These are phyloP conservation scores for Metschnikowia picachoensis DNA, from an alignment of 805 yeast species.

Conservation along the genomic window DNA sequence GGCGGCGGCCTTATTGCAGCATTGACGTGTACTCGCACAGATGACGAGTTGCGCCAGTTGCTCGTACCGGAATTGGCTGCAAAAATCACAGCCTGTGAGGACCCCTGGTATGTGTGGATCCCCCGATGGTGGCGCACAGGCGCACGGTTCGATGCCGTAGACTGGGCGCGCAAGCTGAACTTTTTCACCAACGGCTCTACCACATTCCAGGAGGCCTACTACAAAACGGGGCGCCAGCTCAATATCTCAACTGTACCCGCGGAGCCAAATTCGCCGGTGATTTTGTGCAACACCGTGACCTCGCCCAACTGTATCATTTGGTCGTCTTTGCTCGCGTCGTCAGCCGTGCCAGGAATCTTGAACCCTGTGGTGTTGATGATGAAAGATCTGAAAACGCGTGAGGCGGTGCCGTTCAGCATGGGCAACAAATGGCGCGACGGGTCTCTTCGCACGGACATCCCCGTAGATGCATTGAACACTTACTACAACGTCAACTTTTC, in stretches of 20 bases:
- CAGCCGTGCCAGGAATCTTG: constrained; percentile 80
- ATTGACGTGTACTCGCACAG: constrained; percentile 62
- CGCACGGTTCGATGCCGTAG: constrained; percentile 70
- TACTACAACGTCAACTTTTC: constrained; percentile 74
- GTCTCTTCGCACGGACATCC: constrained; percentile 72
- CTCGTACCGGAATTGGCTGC: constrained; percentile 59
- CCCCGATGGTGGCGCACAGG: constrained; percentile 71
- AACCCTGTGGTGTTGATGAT: constrained; percentile 79
- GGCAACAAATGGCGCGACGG: constrained; percentile 82
- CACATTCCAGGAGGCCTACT: constrained; percentile 67
- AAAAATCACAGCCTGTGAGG: constrained; percentile 67
- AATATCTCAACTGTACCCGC: constrained; percentile 79
- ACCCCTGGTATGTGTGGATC: constrained; percentile 55
- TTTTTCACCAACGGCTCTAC: constrained; percentile 73
- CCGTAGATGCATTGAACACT: constrained; percentile 67
- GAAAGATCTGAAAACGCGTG: constrained; percentile 39
- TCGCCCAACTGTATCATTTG: constrained; percentile 81
- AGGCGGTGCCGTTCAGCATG: constrained; percentile 62
- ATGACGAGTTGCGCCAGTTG: constrained; percentile 56
- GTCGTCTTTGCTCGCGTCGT: constrained; percentile 71
- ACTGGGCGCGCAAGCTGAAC: constrained; percentile 64
- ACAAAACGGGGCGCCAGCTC: constrained; percentile 63
- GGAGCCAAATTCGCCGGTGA: constrained; percentile 78
- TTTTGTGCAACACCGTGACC: constrained; percentile 70
- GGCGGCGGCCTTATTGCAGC: constrained; percentile 83